Evolutionary conservation across 2,329 filamentous ascomycete species (phyloP), one percentile per base, ranked within the genome.

Genomic region (Davidsoniella australis): DNA sequence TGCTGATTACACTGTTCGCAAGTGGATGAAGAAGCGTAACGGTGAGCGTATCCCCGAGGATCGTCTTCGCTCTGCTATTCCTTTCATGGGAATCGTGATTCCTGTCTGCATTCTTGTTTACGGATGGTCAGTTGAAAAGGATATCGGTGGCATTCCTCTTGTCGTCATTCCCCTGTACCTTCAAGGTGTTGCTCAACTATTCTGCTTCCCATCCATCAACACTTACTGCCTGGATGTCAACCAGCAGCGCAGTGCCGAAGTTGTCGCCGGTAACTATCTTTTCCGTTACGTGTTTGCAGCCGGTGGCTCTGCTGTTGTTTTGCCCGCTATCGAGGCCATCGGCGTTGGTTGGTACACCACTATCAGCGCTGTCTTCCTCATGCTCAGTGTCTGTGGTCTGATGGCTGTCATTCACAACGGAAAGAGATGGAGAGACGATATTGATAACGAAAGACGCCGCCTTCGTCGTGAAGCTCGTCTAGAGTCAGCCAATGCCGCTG

Each of bases 221-320:
- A 84, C 82, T 0, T 88, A 91, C 63, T 88, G 83, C 60, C 64
- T 91, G 39, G 84, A 91, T 60, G 83, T 89, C 10, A 85, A 88
- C 78, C 81, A 81, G 55, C 69, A 70, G 1, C 68, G 73, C 26
- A 76, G 76, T 41, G 75, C 80, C 3, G 84, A 91, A 58, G 82
- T 89, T 3, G 76, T 85, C 41, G 82, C 83, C 0, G 82, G 82
- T 0, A 91, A 89, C 61, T 91, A 88, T 61, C 77, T 86, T 57
- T 68, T 84, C 46, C 70, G 85, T 5, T 91, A 89, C 61, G 59
- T 86, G 5, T 82, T 87, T 56, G 84, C 78, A 1, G 83, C 82
- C 9, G 63, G 75, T 4, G 82, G 76, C 0, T 82, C 78, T 2
- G 84, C 81, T 0, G 74, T 77, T 1, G 83, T 83, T 49, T 66